Percentiles rank a stretch among this genome's conserved stretches.
Conservation (phyloP, 208 protist species). For the Acanthamoeba sp. region DNA sequence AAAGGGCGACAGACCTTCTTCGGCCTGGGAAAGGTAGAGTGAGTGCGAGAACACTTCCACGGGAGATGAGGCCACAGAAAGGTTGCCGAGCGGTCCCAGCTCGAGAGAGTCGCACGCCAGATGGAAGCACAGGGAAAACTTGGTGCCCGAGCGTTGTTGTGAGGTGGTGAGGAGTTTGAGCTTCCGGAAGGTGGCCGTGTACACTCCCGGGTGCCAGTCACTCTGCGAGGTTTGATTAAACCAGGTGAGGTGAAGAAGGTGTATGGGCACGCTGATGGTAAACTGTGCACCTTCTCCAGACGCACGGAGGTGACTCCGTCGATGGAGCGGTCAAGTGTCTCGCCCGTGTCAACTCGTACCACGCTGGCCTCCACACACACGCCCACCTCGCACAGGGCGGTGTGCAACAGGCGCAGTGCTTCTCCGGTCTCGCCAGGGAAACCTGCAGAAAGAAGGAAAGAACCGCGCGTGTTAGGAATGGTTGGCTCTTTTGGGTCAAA, state of each 20-base stretch:
- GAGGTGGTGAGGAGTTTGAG: slow-evolving; percentile 44
- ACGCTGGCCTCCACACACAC: slow-evolving; percentile 7
- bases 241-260: not conserved
- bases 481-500: no score
- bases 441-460: not conserved
- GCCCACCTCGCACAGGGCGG: not conserved
- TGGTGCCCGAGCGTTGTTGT: slow-evolving; percentile 34
- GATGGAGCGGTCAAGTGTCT: not conserved
- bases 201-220: not conserved
- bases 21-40: slow-evolving; percentile 31
- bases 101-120: not conserved
- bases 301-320: not conserved
- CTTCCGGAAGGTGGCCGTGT: slow-evolving; percentile 33
- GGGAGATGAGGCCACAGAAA: not conserved
- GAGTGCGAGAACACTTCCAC: slow-evolving; percentile 48
- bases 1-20: not conserved
- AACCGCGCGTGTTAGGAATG: no score
- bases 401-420: not conserved
- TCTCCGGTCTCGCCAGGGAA: not conserved
- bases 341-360: not conserved
- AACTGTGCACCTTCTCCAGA: not conserved
- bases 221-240: not conserved
- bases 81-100: not conserved
- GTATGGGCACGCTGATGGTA: no score
- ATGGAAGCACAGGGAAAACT: not conserved